Evolutionary conservation across 2,329 filamentous ascomycete species (phyloP).

Genomic region (Penicillium sp.): DNA sequence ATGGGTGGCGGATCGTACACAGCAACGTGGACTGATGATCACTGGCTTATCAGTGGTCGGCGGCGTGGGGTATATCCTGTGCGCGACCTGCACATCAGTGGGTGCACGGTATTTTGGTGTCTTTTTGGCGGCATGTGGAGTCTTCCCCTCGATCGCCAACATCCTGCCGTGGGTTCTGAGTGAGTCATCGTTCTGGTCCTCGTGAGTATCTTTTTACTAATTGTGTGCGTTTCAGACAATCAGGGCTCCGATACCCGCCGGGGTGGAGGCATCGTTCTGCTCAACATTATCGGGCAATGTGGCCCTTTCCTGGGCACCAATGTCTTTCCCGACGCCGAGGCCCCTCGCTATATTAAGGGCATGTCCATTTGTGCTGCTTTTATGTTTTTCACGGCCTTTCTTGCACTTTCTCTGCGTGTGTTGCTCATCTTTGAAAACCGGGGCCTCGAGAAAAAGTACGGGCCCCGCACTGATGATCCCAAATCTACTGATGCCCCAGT

Average conservation of each 20-base stretch:
- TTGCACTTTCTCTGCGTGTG: constrained; percentile 56
- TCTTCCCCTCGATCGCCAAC: constrained; percentile 69
- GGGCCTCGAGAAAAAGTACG: constrained; percentile 56
- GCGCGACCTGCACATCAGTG: constrained; percentile 57
- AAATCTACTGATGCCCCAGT: constrained; percentile 20
- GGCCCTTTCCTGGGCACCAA: constrained; percentile 65
- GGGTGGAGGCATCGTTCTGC: constrained; percentile 65
- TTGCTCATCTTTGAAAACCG: constrained; percentile 62
- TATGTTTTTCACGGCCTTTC: constrained; percentile 59
- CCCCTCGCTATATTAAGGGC: constrained; percentile 55
- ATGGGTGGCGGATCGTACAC: constrained; percentile 65
- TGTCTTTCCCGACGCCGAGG: constrained; percentile 57
- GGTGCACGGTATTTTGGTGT: constrained; percentile 55
- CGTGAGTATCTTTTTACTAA: background rate
- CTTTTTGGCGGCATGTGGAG: constrained; percentile 59
- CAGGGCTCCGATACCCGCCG: constrained; percentile 69
- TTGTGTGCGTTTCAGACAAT: constrained; percentile 53
- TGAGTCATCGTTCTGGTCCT: constrained; percentile 23
- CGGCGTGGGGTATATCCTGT: constrained; percentile 64
- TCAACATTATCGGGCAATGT: constrained; percentile 67
- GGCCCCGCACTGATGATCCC: constrained; percentile 24
- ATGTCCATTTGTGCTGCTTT: constrained; percentile 63
- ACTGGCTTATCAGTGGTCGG: constrained; percentile 58
- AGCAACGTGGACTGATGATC: constrained; percentile 65
- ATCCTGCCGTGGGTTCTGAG: constrained; percentile 69